Conservation (phyloP, 768 basidiomycete genomes). For the Floccularia luteovirens region DNA sequence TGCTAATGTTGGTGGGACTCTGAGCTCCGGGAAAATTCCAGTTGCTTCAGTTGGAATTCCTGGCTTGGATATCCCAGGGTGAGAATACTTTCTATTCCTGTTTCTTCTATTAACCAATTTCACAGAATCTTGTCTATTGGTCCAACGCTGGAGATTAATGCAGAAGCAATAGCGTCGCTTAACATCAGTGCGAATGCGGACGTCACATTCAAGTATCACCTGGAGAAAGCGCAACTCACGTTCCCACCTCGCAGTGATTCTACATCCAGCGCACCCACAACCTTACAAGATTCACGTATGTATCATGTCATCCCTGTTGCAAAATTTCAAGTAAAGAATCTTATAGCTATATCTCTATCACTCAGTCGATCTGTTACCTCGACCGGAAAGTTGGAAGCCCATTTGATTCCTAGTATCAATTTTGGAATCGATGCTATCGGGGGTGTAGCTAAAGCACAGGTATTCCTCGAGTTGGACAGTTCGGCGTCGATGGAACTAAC, state of each 20-base stretch:
- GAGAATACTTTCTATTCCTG: slow-evolving; percentile 5
- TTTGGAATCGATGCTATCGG: slow-evolving; percentile 35
- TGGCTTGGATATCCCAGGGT: slow-evolving; percentile 44
- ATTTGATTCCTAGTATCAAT: slow-evolving; percentile 40
- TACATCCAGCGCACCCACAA: slow-evolving; percentile 18
- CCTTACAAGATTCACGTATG: slow-evolving; percentile 34
- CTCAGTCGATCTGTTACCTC: slow-evolving; percentile 30
- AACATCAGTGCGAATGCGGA: slow-evolving; percentile 29
- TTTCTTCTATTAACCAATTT: background rate
- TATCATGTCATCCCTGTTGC: slow-evolving; percentile 1
- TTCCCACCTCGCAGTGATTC: slow-evolving; percentile 31
- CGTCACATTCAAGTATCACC: slow-evolving; percentile 34
- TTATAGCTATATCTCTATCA: slow-evolving; percentile 31
- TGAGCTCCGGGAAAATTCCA: slow-evolving; percentile 34
- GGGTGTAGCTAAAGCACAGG: slow-evolving; percentile 21
- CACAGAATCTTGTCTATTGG: slow-evolving; percentile 37
- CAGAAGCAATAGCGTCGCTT: slow-evolving; percentile 22
- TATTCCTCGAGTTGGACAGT: slow-evolving; percentile 33
- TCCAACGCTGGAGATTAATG: slow-evolving; percentile 37
- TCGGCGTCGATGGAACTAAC: slow-evolving; percentile 21
- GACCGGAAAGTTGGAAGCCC: slow-evolving; percentile 33
- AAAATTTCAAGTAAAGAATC: background rate
- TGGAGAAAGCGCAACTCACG: slow-evolving; percentile 29
- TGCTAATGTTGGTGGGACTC: slow-evolving; percentile 27
- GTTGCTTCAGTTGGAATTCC: slow-evolving; percentile 36